These are phyloP conservation scores for Pichia sp. DNA, from an alignment of 1,139 yeast species.

Conservation along the genomic window DNA sequence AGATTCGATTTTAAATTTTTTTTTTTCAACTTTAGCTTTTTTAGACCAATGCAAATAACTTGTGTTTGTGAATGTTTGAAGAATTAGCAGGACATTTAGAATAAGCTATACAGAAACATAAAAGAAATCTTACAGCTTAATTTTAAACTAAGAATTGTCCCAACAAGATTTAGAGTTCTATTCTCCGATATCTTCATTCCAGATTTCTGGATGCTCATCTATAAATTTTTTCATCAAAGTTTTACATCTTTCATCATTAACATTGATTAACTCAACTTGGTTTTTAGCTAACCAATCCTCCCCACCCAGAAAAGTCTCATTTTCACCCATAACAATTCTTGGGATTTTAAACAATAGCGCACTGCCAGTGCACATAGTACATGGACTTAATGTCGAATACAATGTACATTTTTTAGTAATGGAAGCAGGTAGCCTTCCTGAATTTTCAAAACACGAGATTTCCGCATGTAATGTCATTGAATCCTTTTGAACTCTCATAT, in stretches of 20 bases:
- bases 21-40: too few species aligned
- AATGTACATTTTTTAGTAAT: conserved; percentile 65
- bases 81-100: too few species aligned
- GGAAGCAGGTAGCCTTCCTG: conserved; percentile 72
- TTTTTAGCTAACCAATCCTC: conserved; percentile 59
- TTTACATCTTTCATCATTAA: conserved; percentile 61
- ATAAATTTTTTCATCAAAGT: conserved; percentile 71
- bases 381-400: conserved; percentile 90
- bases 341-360: conserved; percentile 80
- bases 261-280: conserved; percentile 70
- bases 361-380: conserved; percentile 94
- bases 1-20: too few species aligned
- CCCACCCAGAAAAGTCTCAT: conserved; percentile 66
- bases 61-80: too few species aligned
- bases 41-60: too few species aligned
- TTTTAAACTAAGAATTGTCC: too few species aligned
- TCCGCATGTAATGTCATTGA: conserved; percentile 88
- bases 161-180: too few species aligned
- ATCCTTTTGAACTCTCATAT: conserved; percentile 72
- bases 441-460: conserved; percentile 78
- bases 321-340: conserved; percentile 85
- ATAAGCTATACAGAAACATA: too few species aligned
- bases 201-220: conserved; percentile 64
- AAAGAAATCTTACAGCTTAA: too few species aligned
- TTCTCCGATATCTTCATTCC: conserved; percentile 87